Base-by-base conservation (phyloP, 2,329 filamentous ascomycete species). In the Bipolaris bicolor region DNA sequence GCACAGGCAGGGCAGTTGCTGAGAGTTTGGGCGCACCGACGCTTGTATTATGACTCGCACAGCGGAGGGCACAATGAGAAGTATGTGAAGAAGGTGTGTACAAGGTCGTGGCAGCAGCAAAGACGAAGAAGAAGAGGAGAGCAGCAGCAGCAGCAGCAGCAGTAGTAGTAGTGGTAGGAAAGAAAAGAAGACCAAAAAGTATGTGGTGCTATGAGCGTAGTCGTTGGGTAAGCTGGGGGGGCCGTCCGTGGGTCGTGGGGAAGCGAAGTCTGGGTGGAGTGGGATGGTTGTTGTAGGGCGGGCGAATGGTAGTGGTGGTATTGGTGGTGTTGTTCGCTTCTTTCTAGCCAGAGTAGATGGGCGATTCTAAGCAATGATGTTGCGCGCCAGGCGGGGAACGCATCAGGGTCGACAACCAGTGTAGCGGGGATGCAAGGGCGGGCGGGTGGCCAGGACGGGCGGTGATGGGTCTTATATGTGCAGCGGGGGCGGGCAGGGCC, bases 331-430 rank as follows among this genome's bases (percentile, higher is more conserved):
- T 16, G 18, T 29, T 26, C 22, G 41, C 40, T 50, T 57, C 49
- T 11, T 55, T 66, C 71, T 73, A 77, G 63, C 65, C 69, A 65
- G 68, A 68, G 73, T 70, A 68, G 73, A 76, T 76, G 69, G 72
- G 73, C 71, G 66, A 64, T 66, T 75, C 68, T 69, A 75, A 76
- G 71, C 64, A 71, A 71, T 69, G 67, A 61, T 68, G 64, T 69
- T 68, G 74, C 71, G 73, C 73, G 70, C 68, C 66, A 65, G 71
- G 67, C 73, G 68, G 71, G 69, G 73, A 69, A 72, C 68, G 74
- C 75, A 77, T 77, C 72, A 73, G 73, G 68, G 67, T 70, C 60
- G 60, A 63, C 47, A 59, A 63, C 52, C 54, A 47, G 49, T 62
- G 60, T 62, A 67, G 69, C 65, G 63, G 64, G 66, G 65, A 69